Evolutionary conservation across 2,329 filamentous ascomycete species (phyloP).

Genomic region (Biscogniauxia sp.): DNA sequence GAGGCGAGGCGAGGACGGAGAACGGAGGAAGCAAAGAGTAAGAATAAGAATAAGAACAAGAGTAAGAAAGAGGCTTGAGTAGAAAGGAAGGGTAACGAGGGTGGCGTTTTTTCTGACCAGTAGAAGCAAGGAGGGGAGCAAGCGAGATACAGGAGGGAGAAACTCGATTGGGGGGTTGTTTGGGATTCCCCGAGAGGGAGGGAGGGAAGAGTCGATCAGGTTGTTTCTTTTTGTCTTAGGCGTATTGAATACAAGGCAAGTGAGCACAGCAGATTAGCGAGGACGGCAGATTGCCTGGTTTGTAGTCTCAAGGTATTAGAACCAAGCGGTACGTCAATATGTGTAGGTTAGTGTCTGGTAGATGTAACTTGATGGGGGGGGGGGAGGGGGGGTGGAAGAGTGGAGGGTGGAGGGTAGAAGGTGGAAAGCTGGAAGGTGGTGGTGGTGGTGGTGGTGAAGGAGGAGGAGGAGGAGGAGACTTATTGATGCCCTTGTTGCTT

Average conservation of each 20-base stretch:
- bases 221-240: not conserved
- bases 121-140: slow-evolving; percentile 4
- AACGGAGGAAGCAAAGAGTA: not conserved
- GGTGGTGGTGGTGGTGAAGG: too few species aligned
- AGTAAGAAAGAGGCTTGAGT: slow-evolving; percentile 5
- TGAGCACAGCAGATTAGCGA: not conserved
- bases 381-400: too few species aligned
- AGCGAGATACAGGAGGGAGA: not conserved
- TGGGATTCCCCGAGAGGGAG: not conserved
- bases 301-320: not conserved
- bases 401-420: too few species aligned
- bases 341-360: too few species aligned
- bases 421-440: too few species aligned
- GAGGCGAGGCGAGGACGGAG: not conserved
- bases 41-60: not conserved
- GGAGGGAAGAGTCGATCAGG: not conserved
- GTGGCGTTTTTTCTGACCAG: not conserved
- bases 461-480: too few species aligned
- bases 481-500: not conserved
- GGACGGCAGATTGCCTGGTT: not conserved
- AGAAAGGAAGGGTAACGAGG: slow-evolving; percentile 7
- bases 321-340: too few species aligned
- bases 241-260: not conserved
- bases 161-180: not conserved
- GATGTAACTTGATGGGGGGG: too few species aligned